Evolutionary conservation across 2,329 filamentous ascomycete species (phyloP), one percentile per base, ranked within the genome.

Genomic region (Eutypella sp.): DNA sequence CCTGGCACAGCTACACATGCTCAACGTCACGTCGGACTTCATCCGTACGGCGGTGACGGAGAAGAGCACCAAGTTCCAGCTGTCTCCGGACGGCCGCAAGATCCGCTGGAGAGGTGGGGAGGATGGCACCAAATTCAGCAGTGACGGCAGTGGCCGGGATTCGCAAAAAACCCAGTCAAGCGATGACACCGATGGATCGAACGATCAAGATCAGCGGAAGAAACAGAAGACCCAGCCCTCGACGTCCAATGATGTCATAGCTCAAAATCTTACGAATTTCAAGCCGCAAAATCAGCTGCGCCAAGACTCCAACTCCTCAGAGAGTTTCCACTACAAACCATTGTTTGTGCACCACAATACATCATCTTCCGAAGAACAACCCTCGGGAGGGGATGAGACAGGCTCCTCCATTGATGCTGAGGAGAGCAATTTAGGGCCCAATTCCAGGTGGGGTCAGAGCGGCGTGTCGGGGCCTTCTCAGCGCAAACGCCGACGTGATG

Each of bases 1-100:
- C 58, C 78, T 95, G 72, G 89, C 89, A 0, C 89, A 95, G 65
- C 69, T 95, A 16, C 89, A 95, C 57, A 92, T 90, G 0, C 76
- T 93, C 54, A 91, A 89, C 47, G 88, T 95, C 1, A 90, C 89
- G 0, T 76, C 84, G 0, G 81, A 85, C 23, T 92, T 92, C 56
- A 82, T 93, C 33, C 82, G 86, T 47, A 78, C 79, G 29, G 86
- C 89, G 0, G 74, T 95, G 1, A 70, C 73, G 1, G 81, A 86
- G 41, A 78, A 82, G 53, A 92, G 87, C 56, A 76, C 78, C 18
- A 87, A 85, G 55, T 83, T 95, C 42, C 87, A 95, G 60, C 62
- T 95, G 0, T 92, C 88, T 0, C 71, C 72, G 0, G 89, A 93
- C 56, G 87, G 88, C 0, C 80, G 83, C 42, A 91, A 89, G 61